Evolutionary conservation across 75 land plant genomes (phyloP).

Genomic region (Pinus albicaulis): DNA sequence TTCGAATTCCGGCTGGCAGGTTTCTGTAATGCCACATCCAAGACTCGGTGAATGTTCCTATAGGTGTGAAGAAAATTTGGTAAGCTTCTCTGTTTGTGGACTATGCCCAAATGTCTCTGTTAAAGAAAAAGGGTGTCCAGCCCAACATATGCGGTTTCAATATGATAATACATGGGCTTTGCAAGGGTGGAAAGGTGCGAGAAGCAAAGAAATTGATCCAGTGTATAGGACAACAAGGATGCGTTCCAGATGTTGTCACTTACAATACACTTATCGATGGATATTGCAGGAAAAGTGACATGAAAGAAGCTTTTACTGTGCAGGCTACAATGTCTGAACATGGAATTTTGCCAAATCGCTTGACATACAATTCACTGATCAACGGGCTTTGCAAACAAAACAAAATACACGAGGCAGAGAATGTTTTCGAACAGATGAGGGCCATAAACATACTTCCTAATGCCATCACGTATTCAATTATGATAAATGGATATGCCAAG

Average conservation of each 20-base stretch:
- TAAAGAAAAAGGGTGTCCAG: constrained; percentile 10
- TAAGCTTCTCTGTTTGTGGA: no score
- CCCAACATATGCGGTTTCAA: constrained; percentile 57
- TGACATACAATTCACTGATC: background rate
- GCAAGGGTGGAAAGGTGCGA: constrained; percentile 34
- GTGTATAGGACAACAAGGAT: constrained; percentile 53
- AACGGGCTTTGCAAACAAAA: background rate
- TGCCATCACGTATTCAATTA: background rate
- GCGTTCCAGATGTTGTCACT: constrained; percentile 54
- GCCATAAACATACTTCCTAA: background rate
- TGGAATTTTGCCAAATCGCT: background rate
- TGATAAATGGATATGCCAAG: constrained; percentile 58
- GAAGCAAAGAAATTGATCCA: constrained; percentile 47
- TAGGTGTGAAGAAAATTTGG: no score
- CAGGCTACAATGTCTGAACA: background rate
- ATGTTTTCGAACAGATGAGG: background rate
- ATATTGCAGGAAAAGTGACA: background rate
- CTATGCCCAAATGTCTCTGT: no score
- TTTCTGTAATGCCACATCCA: no score
- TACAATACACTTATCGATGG: constrained; percentile 53
- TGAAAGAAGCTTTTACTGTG: background rate
- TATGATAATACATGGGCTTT: constrained; percentile 43
- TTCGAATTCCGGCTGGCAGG: no score
- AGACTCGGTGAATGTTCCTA: no score
- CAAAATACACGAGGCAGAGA: background rate